Conservation (phyloP, 1,284 basidiomycete genomes). For the Cystobasidiaceae sp. region DNA sequence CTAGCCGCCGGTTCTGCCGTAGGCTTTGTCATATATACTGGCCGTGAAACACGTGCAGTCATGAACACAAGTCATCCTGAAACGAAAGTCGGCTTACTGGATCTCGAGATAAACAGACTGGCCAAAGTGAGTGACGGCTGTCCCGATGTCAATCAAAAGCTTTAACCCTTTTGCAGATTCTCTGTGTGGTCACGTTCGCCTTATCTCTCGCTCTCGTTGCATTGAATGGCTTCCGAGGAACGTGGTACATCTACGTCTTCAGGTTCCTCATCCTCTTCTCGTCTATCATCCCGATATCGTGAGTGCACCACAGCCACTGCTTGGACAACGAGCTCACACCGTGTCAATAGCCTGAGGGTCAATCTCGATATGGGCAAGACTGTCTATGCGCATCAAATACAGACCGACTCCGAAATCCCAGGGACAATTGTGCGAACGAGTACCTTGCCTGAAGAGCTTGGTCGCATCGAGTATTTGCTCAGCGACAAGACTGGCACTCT, state of each 20-base stretch:
- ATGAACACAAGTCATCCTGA: conserved; percentile 98
- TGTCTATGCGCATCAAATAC: conserved; percentile 91
- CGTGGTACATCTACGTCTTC: conserved; percentile 95
- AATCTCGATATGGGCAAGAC: conserved; percentile 99
- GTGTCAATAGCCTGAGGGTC: conserved; percentile 69
- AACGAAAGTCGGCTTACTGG: conserved; percentile 88
- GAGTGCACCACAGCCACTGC: conserved; percentile 41
- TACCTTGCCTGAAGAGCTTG: conserved; percentile 94
- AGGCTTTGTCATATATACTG: conserved; percentile 90
- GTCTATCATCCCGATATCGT: conserved; percentile 98
- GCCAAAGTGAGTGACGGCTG: conserved; percentile 66
- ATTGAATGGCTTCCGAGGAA: conserved; percentile 89
- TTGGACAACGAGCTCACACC: neutral
- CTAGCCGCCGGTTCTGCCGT: conserved; percentile 89
- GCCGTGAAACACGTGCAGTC: conserved; percentile 90
- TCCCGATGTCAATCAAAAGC: neutral
- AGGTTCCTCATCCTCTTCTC: conserved; percentile 97
- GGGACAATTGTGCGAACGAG: conserved; percentile 93
- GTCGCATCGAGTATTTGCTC: conserved; percentile 89
- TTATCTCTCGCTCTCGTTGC: conserved; percentile 88
- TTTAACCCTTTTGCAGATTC: conserved; percentile 57
- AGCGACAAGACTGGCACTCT: conserved; percentile 98
- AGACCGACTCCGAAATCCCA: conserved; percentile 86
- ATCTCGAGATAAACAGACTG: conserved; percentile 89
- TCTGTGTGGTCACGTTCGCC: conserved; percentile 88